phyloP scores from a whole-genome alignment of 1,284 basidiomycete species.

The Coniophora puteana region DNA sequence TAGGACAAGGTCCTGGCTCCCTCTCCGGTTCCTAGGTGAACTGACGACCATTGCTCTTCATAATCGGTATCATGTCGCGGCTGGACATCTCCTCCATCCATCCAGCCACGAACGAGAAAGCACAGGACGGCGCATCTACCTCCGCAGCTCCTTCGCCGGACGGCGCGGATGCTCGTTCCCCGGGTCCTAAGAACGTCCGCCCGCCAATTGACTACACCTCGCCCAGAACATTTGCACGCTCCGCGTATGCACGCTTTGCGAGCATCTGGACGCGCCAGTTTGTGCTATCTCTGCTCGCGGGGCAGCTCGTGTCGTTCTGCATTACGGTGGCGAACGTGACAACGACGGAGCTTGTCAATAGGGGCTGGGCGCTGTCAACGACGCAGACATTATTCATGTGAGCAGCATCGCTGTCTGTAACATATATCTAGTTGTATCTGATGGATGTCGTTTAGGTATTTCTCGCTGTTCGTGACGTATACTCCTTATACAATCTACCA shows the following conservation, averaged over 20 bases:
- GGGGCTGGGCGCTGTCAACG: slow-evolving; percentile 67
- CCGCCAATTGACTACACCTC: slow-evolving; percentile 57
- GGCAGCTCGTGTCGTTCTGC: slow-evolving; percentile 71
- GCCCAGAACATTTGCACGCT: slow-evolving; percentile 40
- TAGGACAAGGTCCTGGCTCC: too few species aligned
- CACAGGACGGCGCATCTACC: too few species aligned
- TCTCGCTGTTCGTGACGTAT: slow-evolving; percentile 66
- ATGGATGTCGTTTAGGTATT: slow-evolving; percentile 50
- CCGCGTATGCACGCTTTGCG: slow-evolving; percentile 48
- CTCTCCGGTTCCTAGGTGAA: too few species aligned
- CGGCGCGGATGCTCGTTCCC: too few species aligned
- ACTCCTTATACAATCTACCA: slow-evolving; percentile 82
- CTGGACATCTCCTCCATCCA: too few species aligned
- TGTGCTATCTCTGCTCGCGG: slow-evolving; percentile 56
- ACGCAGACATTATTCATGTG: slow-evolving; percentile 75
- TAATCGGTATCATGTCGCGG: too few species aligned
- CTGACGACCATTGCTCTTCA: too few species aligned
- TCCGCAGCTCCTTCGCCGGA: too few species aligned
- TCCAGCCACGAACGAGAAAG: too few species aligned
- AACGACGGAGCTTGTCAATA: slow-evolving; percentile 66
- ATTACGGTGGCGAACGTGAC: slow-evolving; percentile 83
- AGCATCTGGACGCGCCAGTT: slow-evolving; percentile 70
- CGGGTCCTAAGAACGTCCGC: too few species aligned
- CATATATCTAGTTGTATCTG: background rate
- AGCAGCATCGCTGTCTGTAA: slow-evolving; percentile 23